A percentile compares a stretch with the other conserved stretches of the same genome.
Conservation (phyloP, 2,329 filamentous ascomycete species). For the Ophiostoma montium region DNA sequence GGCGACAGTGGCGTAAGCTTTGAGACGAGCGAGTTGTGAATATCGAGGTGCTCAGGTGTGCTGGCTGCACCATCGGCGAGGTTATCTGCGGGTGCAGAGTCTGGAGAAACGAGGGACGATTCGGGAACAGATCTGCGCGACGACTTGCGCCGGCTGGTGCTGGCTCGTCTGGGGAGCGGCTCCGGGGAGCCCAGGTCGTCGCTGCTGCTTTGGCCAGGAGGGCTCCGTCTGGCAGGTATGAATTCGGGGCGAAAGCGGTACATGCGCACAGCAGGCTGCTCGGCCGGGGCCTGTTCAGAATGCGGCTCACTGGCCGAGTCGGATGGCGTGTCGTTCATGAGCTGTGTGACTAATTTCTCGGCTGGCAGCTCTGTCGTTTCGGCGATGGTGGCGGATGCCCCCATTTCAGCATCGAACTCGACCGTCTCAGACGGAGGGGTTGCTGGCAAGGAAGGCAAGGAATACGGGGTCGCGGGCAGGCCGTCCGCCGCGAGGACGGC, state of each 20-base stretch:
- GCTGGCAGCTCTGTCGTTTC: background rate
- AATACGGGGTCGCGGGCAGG: constrained; percentile 4
- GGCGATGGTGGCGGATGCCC: background rate
- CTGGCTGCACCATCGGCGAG: too few species aligned
- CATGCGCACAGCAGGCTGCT: background rate
- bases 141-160: background rate
- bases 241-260: constrained; percentile 1
- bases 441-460: background rate
- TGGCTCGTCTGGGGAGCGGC: background rate
- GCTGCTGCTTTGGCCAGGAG: background rate
- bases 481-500: constrained; percentile 6
- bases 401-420: background rate
- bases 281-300: background rate
- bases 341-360: background rate
- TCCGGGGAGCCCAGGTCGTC: background rate
- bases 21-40: background rate
- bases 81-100: too few species aligned
- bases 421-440: background rate
- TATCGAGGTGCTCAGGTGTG: too few species aligned
- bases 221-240: background rate
- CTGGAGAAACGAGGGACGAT: too few species aligned
- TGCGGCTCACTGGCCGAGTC: constrained; percentile 4
- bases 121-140: background rate
- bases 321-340: constrained; percentile 1
- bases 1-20: background rate